phyloP scores from a whole-genome alignment of 2,329 filamentous ascomycete species.

The Cladosporium halotolerans region DNA sequence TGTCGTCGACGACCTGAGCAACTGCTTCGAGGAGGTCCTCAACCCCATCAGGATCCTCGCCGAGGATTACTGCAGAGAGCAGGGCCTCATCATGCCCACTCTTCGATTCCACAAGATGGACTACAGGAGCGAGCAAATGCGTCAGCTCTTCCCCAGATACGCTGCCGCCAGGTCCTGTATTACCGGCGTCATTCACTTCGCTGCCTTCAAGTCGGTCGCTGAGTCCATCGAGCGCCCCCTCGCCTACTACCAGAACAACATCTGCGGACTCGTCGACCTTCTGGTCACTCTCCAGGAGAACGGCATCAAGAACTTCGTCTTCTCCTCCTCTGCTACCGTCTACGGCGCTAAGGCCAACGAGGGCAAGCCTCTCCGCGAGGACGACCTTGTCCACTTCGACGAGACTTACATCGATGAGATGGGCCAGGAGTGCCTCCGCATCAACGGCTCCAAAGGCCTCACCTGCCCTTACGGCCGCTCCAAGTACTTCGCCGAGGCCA shows the following conservation, averaged over 20 bases:
- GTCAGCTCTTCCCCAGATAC: slow-evolving; percentile 39
- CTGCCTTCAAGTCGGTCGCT: slow-evolving; percentile 60
- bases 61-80: slow-evolving; percentile 33
- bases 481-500: slow-evolving; percentile 63
- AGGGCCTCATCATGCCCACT: slow-evolving; percentile 37
- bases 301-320: slow-evolving; percentile 60
- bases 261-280: slow-evolving; percentile 57
- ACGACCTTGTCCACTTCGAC: slow-evolving; percentile 22
- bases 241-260: slow-evolving; percentile 63
- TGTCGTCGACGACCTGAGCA: slow-evolving; percentile 41
- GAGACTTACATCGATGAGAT: slow-evolving; percentile 40
- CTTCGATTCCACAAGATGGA: slow-evolving; percentile 44
- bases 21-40: slow-evolving; percentile 36
- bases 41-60: slow-evolving; percentile 33
- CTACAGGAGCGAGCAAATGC: slow-evolving; percentile 41
- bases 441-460: slow-evolving; percentile 50
- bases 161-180: slow-evolving; percentile 43
- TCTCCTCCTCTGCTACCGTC: slow-evolving; percentile 62
- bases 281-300: slow-evolving; percentile 52
- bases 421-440: slow-evolving; percentile 34
- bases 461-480: slow-evolving; percentile 61
- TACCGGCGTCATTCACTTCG: slow-evolving; percentile 62
- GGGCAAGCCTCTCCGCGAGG: slow-evolving; percentile 20
- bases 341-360: slow-evolving; percentile 44
- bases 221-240: slow-evolving; percentile 57